Evolutionary conservation across 192 early-diverging fungal species (phyloP).

Genomic region (Podila epicladia): DNA sequence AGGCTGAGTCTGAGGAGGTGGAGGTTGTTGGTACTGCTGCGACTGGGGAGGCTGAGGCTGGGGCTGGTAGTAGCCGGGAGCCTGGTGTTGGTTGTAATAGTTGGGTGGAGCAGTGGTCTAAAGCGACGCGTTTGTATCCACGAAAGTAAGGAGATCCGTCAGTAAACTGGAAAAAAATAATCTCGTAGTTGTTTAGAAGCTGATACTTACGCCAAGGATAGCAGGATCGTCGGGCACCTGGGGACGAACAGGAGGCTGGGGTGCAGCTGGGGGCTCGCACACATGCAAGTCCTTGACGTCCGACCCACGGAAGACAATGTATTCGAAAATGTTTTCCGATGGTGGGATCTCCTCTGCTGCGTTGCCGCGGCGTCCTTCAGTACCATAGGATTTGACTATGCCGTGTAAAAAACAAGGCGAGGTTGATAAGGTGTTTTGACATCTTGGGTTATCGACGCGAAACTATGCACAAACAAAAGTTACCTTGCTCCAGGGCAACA

Average conservation of each 20-base stretch:
- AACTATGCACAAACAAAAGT: background rate
- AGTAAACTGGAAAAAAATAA: slow-evolving; percentile 1
- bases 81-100: slow-evolving; percentile 48
- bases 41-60: slow-evolving; percentile 23
- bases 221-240: slow-evolving; percentile 87
- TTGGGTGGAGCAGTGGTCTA: slow-evolving; percentile 59
- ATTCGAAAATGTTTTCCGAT: slow-evolving; percentile 87
- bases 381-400: slow-evolving; percentile 91
- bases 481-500: slow-evolving; percentile 91
- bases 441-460: background rate
- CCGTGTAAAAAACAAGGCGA: background rate
- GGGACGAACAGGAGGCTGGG: slow-evolving; percentile 59
- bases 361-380: slow-evolving; percentile 87
- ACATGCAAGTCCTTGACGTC: slow-evolving; percentile 90
- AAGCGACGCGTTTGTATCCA: background rate
- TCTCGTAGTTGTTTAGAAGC: background rate
- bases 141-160: slow-evolving; percentile 1
- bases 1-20: slow-evolving; percentile 2
- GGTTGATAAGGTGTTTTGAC: too few relatives aligned
- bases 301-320: slow-evolving; percentile 92
- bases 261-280: slow-evolving; percentile 65
- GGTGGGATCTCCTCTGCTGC: slow-evolving; percentile 88
- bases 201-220: slow-evolving; percentile 68
- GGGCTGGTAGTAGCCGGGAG: slow-evolving; percentile 51
- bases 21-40: slow-evolving; percentile 36